phyloP scores from a whole-genome alignment of 2,329 filamentous ascomycete species.

The Anisogramma anomala region DNA sequence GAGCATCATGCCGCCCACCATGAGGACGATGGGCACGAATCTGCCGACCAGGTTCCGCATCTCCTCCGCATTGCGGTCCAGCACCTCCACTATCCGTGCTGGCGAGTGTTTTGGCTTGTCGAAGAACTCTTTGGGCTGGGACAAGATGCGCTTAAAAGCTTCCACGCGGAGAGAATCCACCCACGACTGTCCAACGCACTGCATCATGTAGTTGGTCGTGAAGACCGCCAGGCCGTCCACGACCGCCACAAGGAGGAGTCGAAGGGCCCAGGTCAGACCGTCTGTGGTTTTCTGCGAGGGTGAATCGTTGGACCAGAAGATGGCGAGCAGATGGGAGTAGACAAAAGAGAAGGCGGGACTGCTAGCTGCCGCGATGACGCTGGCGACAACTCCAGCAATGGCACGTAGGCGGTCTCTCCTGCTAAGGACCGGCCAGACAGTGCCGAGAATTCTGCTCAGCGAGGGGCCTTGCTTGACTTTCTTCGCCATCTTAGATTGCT shows the following conservation, averaged over 20 bases:
- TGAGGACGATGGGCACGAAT: conserved; percentile 60
- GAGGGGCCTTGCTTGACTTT: conserved; percentile 16
- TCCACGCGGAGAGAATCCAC: conserved; percentile 57
- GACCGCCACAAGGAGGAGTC: conserved; percentile 56
- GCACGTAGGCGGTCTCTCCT: conserved; percentile 41
- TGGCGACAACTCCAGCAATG: conserved; percentile 47
- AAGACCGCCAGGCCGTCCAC: conserved; percentile 56
- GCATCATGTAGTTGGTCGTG: conserved; percentile 58
- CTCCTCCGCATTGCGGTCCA: conserved; percentile 77
- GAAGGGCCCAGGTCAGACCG: conserved; percentile 56
- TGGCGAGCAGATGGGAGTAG: conserved; percentile 59
- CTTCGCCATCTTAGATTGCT: background rate
- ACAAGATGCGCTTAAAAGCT: conserved; percentile 58
- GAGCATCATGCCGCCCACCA: conserved; percentile 53
- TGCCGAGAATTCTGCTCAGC: conserved; percentile 48
- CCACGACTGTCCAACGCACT: conserved; percentile 64
- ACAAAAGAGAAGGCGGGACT: conserved; percentile 67
- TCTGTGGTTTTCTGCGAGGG: conserved; percentile 31
- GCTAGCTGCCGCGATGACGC: conserved; percentile 51
- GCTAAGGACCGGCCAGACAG: conserved; percentile 57
- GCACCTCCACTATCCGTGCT: conserved; percentile 51
- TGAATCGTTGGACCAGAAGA: conserved; percentile 46
- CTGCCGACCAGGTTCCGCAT: conserved; percentile 72
- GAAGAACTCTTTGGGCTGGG: conserved; percentile 72
- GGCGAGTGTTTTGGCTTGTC: conserved; percentile 55